phyloP scores from a whole-genome alignment of 2,329 filamentous ascomycete species.

The Blumeria graminis region DNA sequence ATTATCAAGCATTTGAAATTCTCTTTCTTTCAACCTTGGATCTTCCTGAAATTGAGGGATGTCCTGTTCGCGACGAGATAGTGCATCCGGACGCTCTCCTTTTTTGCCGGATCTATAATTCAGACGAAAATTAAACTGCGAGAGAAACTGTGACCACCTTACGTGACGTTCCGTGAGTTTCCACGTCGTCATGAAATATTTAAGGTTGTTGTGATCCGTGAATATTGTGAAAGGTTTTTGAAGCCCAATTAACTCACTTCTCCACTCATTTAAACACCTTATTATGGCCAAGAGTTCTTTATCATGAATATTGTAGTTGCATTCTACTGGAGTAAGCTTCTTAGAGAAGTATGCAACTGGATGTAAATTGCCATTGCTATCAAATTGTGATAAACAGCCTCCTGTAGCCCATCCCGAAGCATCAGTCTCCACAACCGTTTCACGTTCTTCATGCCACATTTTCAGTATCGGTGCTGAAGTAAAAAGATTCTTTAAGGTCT shows the following conservation, averaged over 20 bases:
- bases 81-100: background rate
- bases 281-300: conserved; percentile 15
- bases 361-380: background rate
- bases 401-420: background rate
- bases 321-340: conserved; percentile 10
- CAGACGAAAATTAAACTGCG: background rate
- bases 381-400: background rate
- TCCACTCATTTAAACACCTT: conserved; percentile 3
- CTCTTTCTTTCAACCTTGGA: background rate
- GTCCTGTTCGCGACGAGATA: background rate
- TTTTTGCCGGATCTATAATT: background rate
- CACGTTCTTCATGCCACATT: background rate
- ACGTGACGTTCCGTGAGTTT: background rate
- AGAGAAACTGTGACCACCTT: background rate
- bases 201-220: conserved; percentile 2
- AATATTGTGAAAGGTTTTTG: background rate
- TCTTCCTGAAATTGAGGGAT: background rate
- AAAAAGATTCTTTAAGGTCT: background rate
- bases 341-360: conserved; percentile 10
- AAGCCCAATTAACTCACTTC: conserved; percentile 1
- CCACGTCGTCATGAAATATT: conserved; percentile 2
- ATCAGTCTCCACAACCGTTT: background rate
- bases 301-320: conserved; percentile 15
- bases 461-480: background rate
- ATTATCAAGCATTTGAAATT: background rate